Evolutionary conservation across 106 monocot species (phyloP), one percentile per base, ranked within the genome.

Genomic region (Allium fistulosum): DNA sequence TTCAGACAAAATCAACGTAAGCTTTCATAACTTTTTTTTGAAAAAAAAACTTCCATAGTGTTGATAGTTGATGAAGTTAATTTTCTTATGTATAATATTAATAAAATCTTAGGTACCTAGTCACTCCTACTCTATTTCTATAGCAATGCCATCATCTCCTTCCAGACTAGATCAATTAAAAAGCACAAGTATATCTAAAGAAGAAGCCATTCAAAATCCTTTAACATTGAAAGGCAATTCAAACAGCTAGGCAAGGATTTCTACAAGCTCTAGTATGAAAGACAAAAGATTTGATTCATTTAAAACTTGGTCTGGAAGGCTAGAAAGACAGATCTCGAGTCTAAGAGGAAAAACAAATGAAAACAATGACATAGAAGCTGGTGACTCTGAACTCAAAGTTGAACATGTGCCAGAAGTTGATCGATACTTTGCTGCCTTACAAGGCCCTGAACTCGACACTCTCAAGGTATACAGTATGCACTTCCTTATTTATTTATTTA

Each of bases 391-490:
- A 52, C 26, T 2, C 68, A 16, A 45, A 22, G 17, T 11, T 17
- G 87, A 81, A 14, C 11, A 10, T 64, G 60, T 68, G 2, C 87
- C 91, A 0, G 75, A 12, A 6, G 84, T 82, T 9, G 73, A 87
- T 17, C 91, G 84, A 22, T 91, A 91, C 67, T 87, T 87, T 18
- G 83, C 79, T 49, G 84, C 84, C 1, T 62, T 91, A 17, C 81
- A 87, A 69, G 91, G 91, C 5, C 91, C 87, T 13, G 87, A 91
- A 67, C 55, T 91, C 7, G 87, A 91, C 63, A 79, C 63, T 5
- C 61, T 91, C 11, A 84, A 72, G 87, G 90, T 86, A n/a, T n/a
- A n/a, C n/a, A n/a, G 12, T 4, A 11, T 11, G 28, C 26, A 62
- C 46, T 62, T 53, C 15, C 5, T 53, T 10, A 15, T 53, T 11